Evolutionary conservation across 805 yeast species (phyloP), one percentile per base, ranked within the genome.

Genomic region (Barnettozyma siamensis): DNA sequence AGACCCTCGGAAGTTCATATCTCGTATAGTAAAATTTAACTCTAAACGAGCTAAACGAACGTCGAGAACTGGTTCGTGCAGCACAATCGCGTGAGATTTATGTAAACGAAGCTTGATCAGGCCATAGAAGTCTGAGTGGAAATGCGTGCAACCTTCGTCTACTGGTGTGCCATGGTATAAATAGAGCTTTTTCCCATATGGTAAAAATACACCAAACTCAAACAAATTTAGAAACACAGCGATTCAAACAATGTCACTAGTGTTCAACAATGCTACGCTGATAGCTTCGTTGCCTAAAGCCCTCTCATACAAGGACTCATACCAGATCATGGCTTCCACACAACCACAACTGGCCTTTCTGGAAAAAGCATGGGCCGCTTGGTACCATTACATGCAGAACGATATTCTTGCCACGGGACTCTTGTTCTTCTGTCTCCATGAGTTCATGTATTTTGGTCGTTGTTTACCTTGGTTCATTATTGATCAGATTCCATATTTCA

Each of bases 331-430:
- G 7, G 21, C 32, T 5, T 9, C 17, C 2, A 30, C 35, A 16
- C 23, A 37, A 15, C 40, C 40, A 16, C n/a, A 37, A 18, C 19
- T 37, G n/a, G 24, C 37, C 28, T 34, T 34, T 6, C 12, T 80
- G 33, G 97, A 91, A 62, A 74, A 73, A 49, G 58, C 78, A 43
- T 91, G 99, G 99, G 95, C 94, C 11, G 68, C 88, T 18, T 91
- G 86, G 78, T 91, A 88, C 68, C 69, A 78, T 44, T 88, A 79
- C 65, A 75, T 88, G 74, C 75, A 78, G 53, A 91, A 91, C 63
- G 99, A 91, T 64, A 72, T 84, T 27, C 72, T 91, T 47, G 96
- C 98, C 39, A 91, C 98, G 2, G 99, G 98, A 5, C 62, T 88
- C 35, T 65, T 91, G 62, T 81, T 88, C 58, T 87, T 91, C 62